Base-by-base conservation (phyloP, 169 alveolate species). In the Babesia divergens region DNA sequence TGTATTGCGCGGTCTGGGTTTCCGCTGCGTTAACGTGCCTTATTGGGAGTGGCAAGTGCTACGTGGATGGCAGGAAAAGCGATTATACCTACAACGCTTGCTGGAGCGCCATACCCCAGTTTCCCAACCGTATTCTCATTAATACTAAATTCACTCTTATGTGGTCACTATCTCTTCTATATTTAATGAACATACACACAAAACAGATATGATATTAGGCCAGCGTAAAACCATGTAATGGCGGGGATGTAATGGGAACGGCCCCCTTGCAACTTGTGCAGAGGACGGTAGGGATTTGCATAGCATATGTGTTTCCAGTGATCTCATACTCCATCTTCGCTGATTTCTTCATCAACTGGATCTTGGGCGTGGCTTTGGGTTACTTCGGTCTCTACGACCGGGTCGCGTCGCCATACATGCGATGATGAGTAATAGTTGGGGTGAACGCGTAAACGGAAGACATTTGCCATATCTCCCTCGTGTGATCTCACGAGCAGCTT, bases 401-500 rank as follows among this genome's bases (percentile, higher is more conserved):
- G 7, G 13, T 72, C 42, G 74, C 86, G 37, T 6, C 52, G 29
- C 82, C 82, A 77, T 16, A 77, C 51, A 34, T 77, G 86, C n/a
- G 86, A 24, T 5, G 75, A 51, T 24, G 86, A 77, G 64, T 62
- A 67, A 42, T 87, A 87, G 74, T 87, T 87, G 47, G 93, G 93
- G 59, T 87, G 93, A 6, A 83, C 89, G 44, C 93, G 34, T 20
- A 87, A 40, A 34, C 85, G 31, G 67, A 64, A 60, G 7, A 68
- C 68, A 54, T 87, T 83, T 38, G 74, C 87, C 22, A 54, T 59
- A 59, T 86, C 92, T 13, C 51, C 76, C 29, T 69, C 82, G 66
- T 58, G 54, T 14, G 67, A 75, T 37, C 81, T 67, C 0, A 85
- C 74, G 34, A 87, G 47, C 44, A 87, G 55, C 68, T 87, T 87